Evolutionary conservation across 768 basidiomycete species (phyloP), one percentile per base, ranked within the genome.

Genomic region (Scleroderma bovista): DNA sequence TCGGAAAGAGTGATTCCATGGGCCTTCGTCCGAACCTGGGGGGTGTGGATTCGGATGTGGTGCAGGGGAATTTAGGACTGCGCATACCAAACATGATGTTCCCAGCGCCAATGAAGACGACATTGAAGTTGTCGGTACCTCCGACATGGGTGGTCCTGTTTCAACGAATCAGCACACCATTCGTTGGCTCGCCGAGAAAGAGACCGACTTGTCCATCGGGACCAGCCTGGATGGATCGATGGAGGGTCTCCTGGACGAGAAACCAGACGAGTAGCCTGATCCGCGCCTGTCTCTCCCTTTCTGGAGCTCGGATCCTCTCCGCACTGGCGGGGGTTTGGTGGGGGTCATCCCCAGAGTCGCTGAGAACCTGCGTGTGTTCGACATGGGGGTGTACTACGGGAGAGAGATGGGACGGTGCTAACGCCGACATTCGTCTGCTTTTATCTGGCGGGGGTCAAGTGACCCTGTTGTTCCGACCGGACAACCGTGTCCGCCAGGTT

Each of bases 1-100:
- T 60, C 90, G 87, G 77, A 91, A 87, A 26, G 88, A 91, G 65
- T 93, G 90, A 67, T 93, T 91, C 90, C 90, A 93, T 17, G 90
- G 91, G 38, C 90, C 91, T 63, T 92, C 89, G 38, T 83, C 81
- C 44, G 88, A 91, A 51, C 89, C 89, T 91, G 65, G 22, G 63
- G 38, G 53, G 52, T 19, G 32, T 16, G 47, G 24, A 32, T 37
- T 26, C 19, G 39, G 44, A 29, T 17, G 29, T 17, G 26, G 39
- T n/a, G 13, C 12, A 22, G 29, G 23, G 50, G 45, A 37, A 38
- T 51, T 48, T 32, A 38, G 46, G 34, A n/a, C 26, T 29, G 32
- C 32, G 51, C 71, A 49, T 47, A 82, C 93, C 94, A 64, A 98
- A 98, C 93, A 96, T 96, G 72, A 97, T 94, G 72, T 96, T 95